These are phyloP conservation scores for Debaryomycetaceae sp. DNA, from an alignment of 1,139 yeast genomes.

Conservation along the genomic window DNA sequence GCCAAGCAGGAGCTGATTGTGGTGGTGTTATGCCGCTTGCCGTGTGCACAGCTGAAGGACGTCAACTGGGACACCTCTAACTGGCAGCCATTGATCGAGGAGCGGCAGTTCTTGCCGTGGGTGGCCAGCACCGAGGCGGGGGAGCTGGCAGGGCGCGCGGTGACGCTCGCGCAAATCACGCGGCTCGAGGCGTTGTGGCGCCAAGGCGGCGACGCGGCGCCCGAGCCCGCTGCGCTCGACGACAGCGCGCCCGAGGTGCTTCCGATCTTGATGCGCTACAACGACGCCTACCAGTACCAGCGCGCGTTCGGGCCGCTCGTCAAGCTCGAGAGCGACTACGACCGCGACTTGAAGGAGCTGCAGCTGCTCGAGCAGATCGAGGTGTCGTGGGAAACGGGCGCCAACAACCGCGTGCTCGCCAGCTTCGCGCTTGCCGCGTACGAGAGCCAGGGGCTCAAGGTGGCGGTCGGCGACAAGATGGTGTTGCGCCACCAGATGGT, in stretches of 20 bases:
- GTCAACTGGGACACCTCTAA: constrained; percentile 81
- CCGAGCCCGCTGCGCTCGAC: too few relatives aligned
- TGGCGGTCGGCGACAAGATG: constrained; percentile 87
- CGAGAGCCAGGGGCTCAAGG: constrained; percentile 63
- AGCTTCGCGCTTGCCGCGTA: constrained; percentile 64
- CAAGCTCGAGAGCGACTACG: constrained; percentile 76
- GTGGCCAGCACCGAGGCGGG: constrained; percentile 67
- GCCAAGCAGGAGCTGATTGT: constrained; percentile 87
- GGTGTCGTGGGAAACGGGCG: constrained; percentile 71
- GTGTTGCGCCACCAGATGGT: constrained; percentile 54
- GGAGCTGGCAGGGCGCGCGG: constrained; percentile 45
- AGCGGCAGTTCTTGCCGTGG: constrained; percentile 78
- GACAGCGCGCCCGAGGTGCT: constrained; percentile 32
- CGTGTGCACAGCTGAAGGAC: constrained; percentile 78
- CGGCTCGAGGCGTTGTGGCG: constrained; percentile 83
- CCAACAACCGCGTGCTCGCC: constrained; percentile 63
- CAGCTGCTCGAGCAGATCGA: constrained; percentile 72
- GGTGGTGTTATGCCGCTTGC: constrained; percentile 81
- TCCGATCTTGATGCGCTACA: constrained; percentile 73
- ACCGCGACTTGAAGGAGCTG: constrained; percentile 69
- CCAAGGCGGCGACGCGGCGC: too few relatives aligned
- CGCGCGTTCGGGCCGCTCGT: constrained; percentile 81
- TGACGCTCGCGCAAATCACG: constrained; percentile 63
- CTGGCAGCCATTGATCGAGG: constrained; percentile 86
- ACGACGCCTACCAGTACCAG: constrained; percentile 84